Evolutionary conservation across 148 eudicot genomes (phyloP), one percentile per base, ranked within the genome.

Genomic region (Camellia japonica): DNA sequence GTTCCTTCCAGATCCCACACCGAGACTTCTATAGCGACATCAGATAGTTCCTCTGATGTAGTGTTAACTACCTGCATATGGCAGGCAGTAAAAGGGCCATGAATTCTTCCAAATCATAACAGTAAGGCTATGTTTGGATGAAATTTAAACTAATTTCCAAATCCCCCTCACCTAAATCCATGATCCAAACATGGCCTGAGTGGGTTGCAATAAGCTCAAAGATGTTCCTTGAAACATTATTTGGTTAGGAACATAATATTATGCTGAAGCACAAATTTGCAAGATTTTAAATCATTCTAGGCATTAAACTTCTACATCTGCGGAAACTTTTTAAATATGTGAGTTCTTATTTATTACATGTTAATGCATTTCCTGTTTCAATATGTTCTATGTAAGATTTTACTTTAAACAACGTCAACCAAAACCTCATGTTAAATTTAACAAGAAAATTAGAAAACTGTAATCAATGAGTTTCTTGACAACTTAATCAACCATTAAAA

Each of bases 1-100:
- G 83, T 70, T 76, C 99, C 98, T 72, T 91, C 94, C 58, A 97
- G 73, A 81, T 94, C 95, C 95, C 95, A 97, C 74, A 91, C 93
- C 0, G 98, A 94, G 47, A 81, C 91, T 82, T 97, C 99, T 49
- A 97, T 68, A 56, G 99, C 98, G 78, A 97, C 85, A 68, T 92
- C 82, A 41, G 92, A 86, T 58, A 97, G 89, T 76, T 86, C 82
- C 59, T 85, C 82, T 16, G 95, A 84, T 51, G 97, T 94, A 19
- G 97, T 94, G 86, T 94, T 97, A 60, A 97, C 94, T 56, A 91
- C 95, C 99, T 97, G 88, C 51, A 82, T 46, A 59, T 49, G 46
- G 13, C 2, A 76, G 23, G 18, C 52, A 49, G 52, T 30, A 8
- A 74, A 38, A 79, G 42, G 58, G 42, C 38, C 2, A 20, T 49